Percentiles rank a stretch among this genome's conserved stretches.
phyloP scores from a whole-genome alignment of 352 stramenopile species.

The Phytophthora rubi region DNA sequence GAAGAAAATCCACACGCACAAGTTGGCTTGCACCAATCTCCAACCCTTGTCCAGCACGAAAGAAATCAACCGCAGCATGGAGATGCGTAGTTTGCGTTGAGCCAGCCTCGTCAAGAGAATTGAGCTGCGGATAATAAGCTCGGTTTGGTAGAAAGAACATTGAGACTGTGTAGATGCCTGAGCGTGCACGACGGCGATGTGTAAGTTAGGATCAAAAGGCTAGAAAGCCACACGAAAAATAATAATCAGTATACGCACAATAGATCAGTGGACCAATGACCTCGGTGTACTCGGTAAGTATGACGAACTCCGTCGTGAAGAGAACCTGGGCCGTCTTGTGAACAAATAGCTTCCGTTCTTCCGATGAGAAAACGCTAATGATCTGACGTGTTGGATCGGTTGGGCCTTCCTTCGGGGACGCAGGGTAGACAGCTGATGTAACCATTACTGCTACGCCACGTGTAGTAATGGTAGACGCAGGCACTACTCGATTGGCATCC shows the following conservation, averaged over 20 bases:
- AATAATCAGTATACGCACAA: neutral
- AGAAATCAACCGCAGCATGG: conserved; percentile 23
- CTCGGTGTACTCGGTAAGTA: neutral
- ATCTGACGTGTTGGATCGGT: neutral
- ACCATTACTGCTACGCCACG: neutral
- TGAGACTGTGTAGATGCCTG: conserved; percentile 1
- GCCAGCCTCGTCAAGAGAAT: neutral
- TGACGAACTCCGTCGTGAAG: neutral
- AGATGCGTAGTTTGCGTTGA: conserved; percentile 11
- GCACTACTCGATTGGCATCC: neutral
- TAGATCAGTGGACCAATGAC: neutral
- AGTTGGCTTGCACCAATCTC: conserved; percentile 30
- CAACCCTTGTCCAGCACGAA: conserved; percentile 42
- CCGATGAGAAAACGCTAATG: neutral
- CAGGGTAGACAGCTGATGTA: neutral
- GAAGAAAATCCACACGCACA: conserved; percentile 12
- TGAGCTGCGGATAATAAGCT: conserved; percentile 1
- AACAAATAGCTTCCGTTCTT: conserved; percentile 3
- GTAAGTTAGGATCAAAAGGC: too few species aligned
- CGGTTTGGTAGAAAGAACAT: conserved; percentile 3
- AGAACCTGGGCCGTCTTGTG: neutral
- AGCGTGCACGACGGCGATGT: too few species aligned
- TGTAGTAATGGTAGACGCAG: neutral
- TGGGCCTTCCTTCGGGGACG: neutral
- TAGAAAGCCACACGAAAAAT: too few species aligned